Evolutionary conservation across 2,329 filamentous ascomycete species (phyloP), one percentile per base, ranked within the genome.

Genomic region (Stemphylium lycopersici): DNA sequence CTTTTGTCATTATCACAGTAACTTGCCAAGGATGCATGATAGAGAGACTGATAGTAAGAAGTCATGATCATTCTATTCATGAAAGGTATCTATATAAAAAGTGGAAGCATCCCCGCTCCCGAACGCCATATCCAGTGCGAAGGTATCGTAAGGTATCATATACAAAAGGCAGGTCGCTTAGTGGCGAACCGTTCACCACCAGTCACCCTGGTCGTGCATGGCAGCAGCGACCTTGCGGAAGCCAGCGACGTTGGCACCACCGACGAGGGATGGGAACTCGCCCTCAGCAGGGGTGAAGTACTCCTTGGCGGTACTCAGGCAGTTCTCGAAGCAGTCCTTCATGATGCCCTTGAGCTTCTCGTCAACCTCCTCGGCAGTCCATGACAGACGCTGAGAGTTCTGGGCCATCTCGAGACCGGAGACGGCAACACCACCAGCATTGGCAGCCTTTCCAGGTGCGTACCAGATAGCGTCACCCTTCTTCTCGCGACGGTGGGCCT

Each of bases 371-470:
- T 96, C 90, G 41, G 83, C 73, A 24, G 90, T 90, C 95, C 95
- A 99, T 72, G 80, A 84, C 63, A 97, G 83, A 57, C 93, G 89
- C 78, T 88, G 80, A 63, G 89, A 93, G 86, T 99, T 98, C 86
- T 99, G 95, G 6, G 93, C 93, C 95, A 99, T 99, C 85, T 99
- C 95, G 39, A 99, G 87, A 68, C 95, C 95, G 2, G 92, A 96
- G 36, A 99, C 95, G 52, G 95, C 95, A 53, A 98, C 95, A 83
- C 95, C 95, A 77, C 95, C 95, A 66, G 91, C 92, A 83, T 98
- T 98, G 81, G 93, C 91, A 29, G 95, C 95, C 86, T 98, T 98
- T 62, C 78, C 93, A 45, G 93, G 93, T 15, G 90, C 95, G 78
- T 98, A 98, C 95, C 95, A 99, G 77, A 96, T 87, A 56, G 90